Evolutionary conservation across 2,329 filamentous ascomycete genomes (phyloP), one percentile per base, ranked within the genome.

Genomic region (Venturia oleaginea): DNA sequence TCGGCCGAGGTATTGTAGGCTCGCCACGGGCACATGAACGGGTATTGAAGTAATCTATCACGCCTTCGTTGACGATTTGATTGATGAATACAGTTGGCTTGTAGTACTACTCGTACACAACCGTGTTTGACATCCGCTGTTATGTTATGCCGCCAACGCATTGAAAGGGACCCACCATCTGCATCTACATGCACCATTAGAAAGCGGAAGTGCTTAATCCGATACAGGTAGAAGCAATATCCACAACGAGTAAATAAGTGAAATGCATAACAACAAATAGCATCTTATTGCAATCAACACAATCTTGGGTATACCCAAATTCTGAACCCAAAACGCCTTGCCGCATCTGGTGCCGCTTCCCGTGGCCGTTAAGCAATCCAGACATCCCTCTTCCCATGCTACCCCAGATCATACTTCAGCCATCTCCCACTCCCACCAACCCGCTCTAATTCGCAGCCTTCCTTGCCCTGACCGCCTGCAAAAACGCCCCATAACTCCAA

Each of bases 401-500:
- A 46, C 22, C 5, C 42, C 42, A 22, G n/a, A 48, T 48, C n/a
- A 13, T 27, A 27, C 10, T 15, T 7, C 19, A n/a, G 15, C 15
- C 24, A 15, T 54, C 48, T 54, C 48, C 4, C 4, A 24, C 11
- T 3, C 46, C 13, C n/a, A 27, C 6, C 48, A 2, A 32, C 5
- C 48, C 8, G 17, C 6, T 6, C 17, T 57, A 62, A 10, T 40
- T 64, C 32, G 46, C 40, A 37, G 37, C 59, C 32, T 69, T 72
- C 64, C 76, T 71, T 32, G 74, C 76, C 65, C 75, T 69, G 42
- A 72, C 71, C 6, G 77, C 77, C 65, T 72, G 68, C 66, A 79
- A 65, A 65, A 79, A 77, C 1, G 75, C 75, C 5, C 76, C 76
- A 68, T 79, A 79, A 65, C 76, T 78, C 77, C 77, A 79, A 4